Conservation (phyloP, 2,329 filamentous ascomycete species). For the Chaetomium sp. region DNA sequence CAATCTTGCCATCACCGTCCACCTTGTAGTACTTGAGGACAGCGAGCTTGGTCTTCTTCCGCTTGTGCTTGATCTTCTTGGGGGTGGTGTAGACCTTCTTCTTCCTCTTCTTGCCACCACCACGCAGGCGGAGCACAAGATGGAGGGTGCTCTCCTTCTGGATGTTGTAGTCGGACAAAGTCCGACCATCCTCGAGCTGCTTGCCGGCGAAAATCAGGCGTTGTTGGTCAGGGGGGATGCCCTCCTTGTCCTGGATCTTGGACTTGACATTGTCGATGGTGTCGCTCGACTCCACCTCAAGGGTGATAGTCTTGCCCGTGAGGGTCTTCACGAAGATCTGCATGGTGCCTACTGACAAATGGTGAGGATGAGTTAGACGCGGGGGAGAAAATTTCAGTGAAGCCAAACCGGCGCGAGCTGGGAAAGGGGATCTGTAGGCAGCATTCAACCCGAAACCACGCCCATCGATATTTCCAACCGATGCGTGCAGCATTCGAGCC, state of each 20-base stretch:
- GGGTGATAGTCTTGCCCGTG: slow-evolving; percentile 99
- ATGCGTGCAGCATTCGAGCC: slow-evolving; percentile 2
- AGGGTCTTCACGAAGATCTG: slow-evolving; percentile 78
- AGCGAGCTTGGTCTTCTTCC: slow-evolving; percentile 99
- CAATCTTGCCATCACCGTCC: slow-evolving; percentile 98
- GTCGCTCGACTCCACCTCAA: slow-evolving; percentile 99
- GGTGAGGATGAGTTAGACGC: slow-evolving; percentile 35
- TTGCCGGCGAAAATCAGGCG: slow-evolving; percentile 99
- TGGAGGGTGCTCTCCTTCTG: slow-evolving; percentile 99
- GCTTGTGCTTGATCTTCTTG: slow-evolving; percentile 99
- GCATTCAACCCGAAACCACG: slow-evolving; percentile 4
- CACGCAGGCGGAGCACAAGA: slow-evolving; percentile 94
- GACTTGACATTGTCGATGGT: slow-evolving; percentile 99
- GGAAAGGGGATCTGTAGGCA: not conserved
- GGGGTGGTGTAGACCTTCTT: slow-evolving; percentile 99
- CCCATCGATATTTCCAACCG: slow-evolving; percentile 3
- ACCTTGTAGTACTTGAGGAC: slow-evolving; percentile 99
- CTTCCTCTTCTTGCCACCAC: slow-evolving; percentile 99
- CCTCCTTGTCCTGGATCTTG: slow-evolving; percentile 99
- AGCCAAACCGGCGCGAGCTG: slow-evolving; percentile 3
- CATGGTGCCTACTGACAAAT: slow-evolving; percentile 53
- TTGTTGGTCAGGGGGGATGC: slow-evolving; percentile 98
- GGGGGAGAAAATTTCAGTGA: slow-evolving; percentile 10
- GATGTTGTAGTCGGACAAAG: slow-evolving; percentile 99
- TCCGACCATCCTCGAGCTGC: slow-evolving; percentile 99